Evolutionary conservation across 2,329 filamentous ascomycete genomes (phyloP), one percentile per base, ranked within the genome.

Genomic region (Colletotrichum camelliae): DNA sequence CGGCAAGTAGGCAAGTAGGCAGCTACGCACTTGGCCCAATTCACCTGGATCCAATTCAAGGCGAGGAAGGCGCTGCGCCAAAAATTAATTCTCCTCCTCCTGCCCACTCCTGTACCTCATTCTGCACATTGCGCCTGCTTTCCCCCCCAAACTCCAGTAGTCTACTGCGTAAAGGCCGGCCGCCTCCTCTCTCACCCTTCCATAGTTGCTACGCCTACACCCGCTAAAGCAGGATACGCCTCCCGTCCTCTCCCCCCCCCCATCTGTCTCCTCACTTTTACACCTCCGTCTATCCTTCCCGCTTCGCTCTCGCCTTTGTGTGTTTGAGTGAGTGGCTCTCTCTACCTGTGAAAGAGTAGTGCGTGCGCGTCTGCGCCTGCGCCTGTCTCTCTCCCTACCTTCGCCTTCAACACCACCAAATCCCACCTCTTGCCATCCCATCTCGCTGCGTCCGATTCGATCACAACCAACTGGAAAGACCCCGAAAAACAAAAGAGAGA

Each of bases 361-460:
- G 70, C 16, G 55, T 70, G 48, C 35, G 33, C 58, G 67, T 39
- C 31, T 65, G 67, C 52, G 48, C 67, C 27, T 57, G 39, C 67
- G 16, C 69, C 57, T 69, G 35, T 39, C 67, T 33, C 67, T 33
- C 67, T 60, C 67, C 67, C 52, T 66, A 69, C 72, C 55, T 74
- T 70, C 35, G 18, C 21, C 52, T 61, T 65, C 27, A 52, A 67
- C 64, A 68, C 64, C 57, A 39, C 64, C 69, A 75, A 73, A 48
- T 48, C 57, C 57, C 67, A 70, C 57, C 62, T 73, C 70, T 75
- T 73, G 70, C 73, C 73, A 73, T 75, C 73, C 73, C 70, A 75
- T 75, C 73, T 75, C 43, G 65, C 58, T 64, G 35, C 73, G 64
- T 75, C 73, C 58, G 73, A 75, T 73, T 73, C 64, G 35, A 60